Percentiles rank a stretch among this genome's conserved stretches.
These are phyloP conservation scores for Schizochytrium sp. DNA, from an alignment of 108 stramenopile genomes.

Conservation along the genomic window DNA sequence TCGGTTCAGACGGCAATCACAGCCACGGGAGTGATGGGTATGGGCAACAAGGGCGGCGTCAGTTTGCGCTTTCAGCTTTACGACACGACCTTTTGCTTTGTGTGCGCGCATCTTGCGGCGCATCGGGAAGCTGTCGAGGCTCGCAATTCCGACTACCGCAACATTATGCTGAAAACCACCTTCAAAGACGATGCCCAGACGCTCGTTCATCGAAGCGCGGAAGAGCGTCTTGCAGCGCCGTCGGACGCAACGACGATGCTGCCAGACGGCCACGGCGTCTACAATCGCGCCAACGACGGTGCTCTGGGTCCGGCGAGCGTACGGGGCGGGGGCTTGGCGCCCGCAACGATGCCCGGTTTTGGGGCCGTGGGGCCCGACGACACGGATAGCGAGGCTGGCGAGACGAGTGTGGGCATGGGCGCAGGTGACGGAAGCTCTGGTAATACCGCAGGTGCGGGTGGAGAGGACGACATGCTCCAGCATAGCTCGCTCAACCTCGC, in stretches of 20 bases:
- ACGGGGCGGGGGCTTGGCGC: neutral
- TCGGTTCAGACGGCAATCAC: slow-evolving; percentile 60
- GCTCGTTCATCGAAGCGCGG: neutral
- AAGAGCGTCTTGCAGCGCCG: neutral
- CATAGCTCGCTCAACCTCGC: slow-evolving; percentile 41
- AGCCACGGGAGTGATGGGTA: slow-evolving; percentile 93
- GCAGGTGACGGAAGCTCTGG: neutral
- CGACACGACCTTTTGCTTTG: slow-evolving; percentile 84
- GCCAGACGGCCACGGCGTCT: neutral
- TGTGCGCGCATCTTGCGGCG: slow-evolving; percentile 88
- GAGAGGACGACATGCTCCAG: slow-evolving; percentile 36
- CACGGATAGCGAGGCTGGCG: neutral
- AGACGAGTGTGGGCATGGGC: neutral
- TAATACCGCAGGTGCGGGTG: neutral
- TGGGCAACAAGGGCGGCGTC: slow-evolving; percentile 99
- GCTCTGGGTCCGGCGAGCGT: neutral
- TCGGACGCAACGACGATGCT: neutral
- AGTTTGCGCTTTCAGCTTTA: slow-evolving; percentile 72
- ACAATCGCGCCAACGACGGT: neutral
- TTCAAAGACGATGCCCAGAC: slow-evolving; percentile 77
- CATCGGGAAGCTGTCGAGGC: slow-evolving; percentile 92
- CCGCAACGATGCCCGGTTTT: neutral
- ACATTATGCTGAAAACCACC: slow-evolving; percentile 62
- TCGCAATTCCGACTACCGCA: slow-evolving; percentile 83
- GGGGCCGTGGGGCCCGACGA: neutral